Percentiles rank a stretch among this genome's conserved stretches.
phyloP scores from a whole-genome alignment of 441 rosid genomes.

The Gossypium davidsonii region DNA sequence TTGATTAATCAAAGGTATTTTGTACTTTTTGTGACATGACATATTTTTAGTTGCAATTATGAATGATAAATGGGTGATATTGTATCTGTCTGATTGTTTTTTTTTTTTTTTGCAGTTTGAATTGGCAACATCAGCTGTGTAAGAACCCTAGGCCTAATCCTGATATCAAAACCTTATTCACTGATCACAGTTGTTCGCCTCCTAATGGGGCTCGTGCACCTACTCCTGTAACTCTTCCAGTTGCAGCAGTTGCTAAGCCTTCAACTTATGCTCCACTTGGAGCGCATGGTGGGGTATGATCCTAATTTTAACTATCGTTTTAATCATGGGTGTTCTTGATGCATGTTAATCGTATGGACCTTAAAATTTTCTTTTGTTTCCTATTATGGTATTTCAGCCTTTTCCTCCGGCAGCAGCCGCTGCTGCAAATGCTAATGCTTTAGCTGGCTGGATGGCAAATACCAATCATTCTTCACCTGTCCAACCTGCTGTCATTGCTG shows the following conservation, averaged over 20 bases:
- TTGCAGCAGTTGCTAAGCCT: slow-evolving; percentile 34
- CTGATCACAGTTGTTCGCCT: slow-evolving; percentile 29
- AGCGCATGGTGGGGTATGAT: slow-evolving; percentile 27
- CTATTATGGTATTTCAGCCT: slow-evolving; percentile 30
- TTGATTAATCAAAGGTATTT: slow-evolving; percentile 29
- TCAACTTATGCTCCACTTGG: slow-evolving; percentile 26
- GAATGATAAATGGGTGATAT: not conserved
- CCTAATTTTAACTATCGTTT: not conserved
- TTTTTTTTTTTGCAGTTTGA: slow-evolving; percentile 26
- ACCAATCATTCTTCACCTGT: slow-evolving; percentile 42
- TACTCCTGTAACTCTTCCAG: slow-evolving; percentile 26
- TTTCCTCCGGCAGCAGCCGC: slow-evolving; percentile 29
- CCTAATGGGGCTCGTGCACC: slow-evolving; percentile 33
- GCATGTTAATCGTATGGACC: not conserved
- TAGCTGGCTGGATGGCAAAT: slow-evolving; percentile 58
- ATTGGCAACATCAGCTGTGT: slow-evolving; percentile 42
- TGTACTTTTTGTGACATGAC: not conserved
- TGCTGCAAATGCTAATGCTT: slow-evolving; percentile 33
- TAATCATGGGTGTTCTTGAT: slow-evolving; percentile 10
- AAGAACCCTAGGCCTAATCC: slow-evolving; percentile 40
- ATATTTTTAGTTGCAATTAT: not conserved
- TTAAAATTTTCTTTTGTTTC: not conserved
- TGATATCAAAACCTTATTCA: slow-evolving; percentile 35
- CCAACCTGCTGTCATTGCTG: slow-evolving; percentile 40
- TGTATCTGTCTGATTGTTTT: not conserved